Conservation (phyloP, 106 monocot genomes). For the Acorus gramineus region DNA sequence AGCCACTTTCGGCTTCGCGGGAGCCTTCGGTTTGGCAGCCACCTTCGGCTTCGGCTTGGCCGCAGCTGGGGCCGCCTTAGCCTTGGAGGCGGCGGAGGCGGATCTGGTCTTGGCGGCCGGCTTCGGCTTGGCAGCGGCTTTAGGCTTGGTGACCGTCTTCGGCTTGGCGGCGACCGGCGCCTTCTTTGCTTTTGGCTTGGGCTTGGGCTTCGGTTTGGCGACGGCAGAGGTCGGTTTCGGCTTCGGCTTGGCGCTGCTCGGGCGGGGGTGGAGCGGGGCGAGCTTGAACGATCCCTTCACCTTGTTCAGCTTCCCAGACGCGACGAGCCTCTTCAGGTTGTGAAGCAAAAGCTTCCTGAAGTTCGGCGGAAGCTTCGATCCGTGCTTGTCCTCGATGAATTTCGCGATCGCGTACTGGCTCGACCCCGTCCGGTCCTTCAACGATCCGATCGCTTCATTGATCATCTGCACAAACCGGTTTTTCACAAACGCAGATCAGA, state of each 20-base stretch:
- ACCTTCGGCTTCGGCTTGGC: constrained; percentile 11
- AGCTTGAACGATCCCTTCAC: constrained; percentile 81
- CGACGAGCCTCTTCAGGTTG: constrained; percentile 58
- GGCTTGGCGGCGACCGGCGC: constrained; percentile 1
- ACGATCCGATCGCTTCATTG: constrained; percentile 41
- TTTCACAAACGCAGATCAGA: background rate
- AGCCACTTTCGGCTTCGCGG: constrained; percentile 7
- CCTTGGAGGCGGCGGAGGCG: constrained; percentile 3
- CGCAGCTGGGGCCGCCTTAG: constrained; percentile 14
- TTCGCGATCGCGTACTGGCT: constrained; percentile 78
- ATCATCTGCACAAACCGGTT: constrained; percentile 47
- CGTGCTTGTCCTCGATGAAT: constrained; percentile 72
- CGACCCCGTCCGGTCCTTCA: constrained; percentile 84
- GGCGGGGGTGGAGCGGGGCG: constrained; percentile 6
- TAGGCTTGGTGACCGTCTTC: constrained; percentile 1
- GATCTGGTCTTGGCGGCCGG: background rate
- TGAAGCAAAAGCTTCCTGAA: constrained; percentile 60
- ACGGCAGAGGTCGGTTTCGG: background rate
- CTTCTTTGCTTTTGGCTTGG: background rate
- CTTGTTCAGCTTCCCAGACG: constrained; percentile 60
- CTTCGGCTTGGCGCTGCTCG: background rate
- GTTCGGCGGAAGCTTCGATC: constrained; percentile 44
- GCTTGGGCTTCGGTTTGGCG: constrained; percentile 14
- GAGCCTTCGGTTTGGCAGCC: constrained; percentile 9
- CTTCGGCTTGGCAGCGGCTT: constrained; percentile 10